These are phyloP conservation scores for Tetrapisispora arboricola DNA, from an alignment of 805 yeast genomes.

Conservation along the genomic window DNA sequence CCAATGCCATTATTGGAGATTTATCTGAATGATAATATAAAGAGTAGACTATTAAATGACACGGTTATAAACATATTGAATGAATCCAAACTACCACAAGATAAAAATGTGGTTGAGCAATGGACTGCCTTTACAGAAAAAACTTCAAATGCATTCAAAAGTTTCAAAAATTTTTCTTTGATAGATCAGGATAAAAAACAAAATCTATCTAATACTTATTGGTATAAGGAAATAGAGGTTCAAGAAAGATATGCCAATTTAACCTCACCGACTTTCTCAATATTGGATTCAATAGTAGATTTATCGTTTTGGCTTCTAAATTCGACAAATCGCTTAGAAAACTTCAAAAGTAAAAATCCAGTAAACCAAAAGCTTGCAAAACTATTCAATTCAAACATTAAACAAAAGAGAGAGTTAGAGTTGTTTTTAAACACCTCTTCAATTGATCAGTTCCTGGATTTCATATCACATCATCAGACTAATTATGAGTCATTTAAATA, in stretches of 20 bases:
- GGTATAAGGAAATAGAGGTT: constrained; percentile 31
- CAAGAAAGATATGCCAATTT: constrained; percentile 40
- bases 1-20: constrained; percentile 5
- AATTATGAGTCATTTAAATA: no score
- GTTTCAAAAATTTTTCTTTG: background rate
- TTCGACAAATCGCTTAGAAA: background rate
- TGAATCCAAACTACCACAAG: background rate
- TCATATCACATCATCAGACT: background rate
- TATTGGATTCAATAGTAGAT: constrained; percentile 1
- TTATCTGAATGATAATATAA: no score
- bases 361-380: background rate
- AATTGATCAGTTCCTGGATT: constrained; percentile 6
- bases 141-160: background rate
- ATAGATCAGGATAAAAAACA: constrained; percentile 13
- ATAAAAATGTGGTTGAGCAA: background rate
- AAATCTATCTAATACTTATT: constrained; percentile 1
- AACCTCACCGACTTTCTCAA: constrained; percentile 28
- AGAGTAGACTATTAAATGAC: background rate
- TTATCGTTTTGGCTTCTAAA: background rate
- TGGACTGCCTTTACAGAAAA: background rate
- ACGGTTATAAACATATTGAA: background rate
- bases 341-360: background rate
- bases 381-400: background rate
- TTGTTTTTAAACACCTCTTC: background rate
- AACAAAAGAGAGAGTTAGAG: background rate